Base-by-base conservation (phyloP, 1,284 basidiomycete genomes). In the Ganoderma meredithae region DNA sequence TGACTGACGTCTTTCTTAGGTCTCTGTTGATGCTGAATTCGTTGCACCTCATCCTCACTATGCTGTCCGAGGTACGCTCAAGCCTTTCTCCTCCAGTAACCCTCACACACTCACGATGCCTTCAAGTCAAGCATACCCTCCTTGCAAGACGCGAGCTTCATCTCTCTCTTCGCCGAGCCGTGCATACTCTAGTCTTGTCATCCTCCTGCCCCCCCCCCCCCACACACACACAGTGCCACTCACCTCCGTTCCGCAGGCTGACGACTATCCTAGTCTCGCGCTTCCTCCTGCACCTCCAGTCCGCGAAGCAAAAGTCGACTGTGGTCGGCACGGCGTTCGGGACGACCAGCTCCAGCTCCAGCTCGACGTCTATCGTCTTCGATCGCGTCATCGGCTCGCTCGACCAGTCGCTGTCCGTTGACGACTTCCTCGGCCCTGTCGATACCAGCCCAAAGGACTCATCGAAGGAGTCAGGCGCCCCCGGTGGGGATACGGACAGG, bases 301-400 rank as follows among this genome's bases (percentile, higher is more conserved):
- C 53, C 15, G 53, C 53, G 27, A 55, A 55, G 31, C 27, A 55
- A 2, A 55, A 33, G 53, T 19, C 53, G 27, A 31, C 17, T 15
- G 53, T 7, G 5, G 19, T 15, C 13, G 36, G 7, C 36, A 33
- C 53, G 27, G 17, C 27, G 27, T 33, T 55, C 5, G 17, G 15
- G 6, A 55, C 33, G 22, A 33, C 13, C 13, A 55, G 53, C 31
- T 31, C 53, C 13, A 55, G 53, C 31, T 31, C 53, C 2, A 13
- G 15, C 6, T 17, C 27, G 15, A 33, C 53, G 5, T 55, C 53
- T 3, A 55, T 55, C 53, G 15, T 27, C 15, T 55, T 55, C 17
- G 53, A 33, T 15, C 53, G 53, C 53, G 53, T 55, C 27, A 27
- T 55, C 27, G 53, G 53, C 31, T 55, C 53, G 27, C 53, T 55